Evolutionary conservation across 2,329 filamentous ascomycete species (phyloP).

Genomic region (Amauroascus niger): DNA sequence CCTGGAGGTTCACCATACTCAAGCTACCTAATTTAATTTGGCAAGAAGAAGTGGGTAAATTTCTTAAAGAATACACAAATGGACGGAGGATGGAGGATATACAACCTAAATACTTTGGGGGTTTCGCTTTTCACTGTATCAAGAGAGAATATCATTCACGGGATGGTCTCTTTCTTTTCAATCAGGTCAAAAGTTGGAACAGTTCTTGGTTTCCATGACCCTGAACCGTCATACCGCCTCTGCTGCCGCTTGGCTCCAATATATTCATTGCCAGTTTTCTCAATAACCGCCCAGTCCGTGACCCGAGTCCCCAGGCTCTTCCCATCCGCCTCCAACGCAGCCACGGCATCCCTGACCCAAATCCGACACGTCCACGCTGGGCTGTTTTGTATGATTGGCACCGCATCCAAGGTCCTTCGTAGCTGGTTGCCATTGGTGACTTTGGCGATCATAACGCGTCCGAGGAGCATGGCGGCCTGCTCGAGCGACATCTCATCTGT

Average conservation of each 20-base stretch:
- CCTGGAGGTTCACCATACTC: no score
- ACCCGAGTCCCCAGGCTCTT: slow-evolving; percentile 30
- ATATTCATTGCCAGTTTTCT: no score
- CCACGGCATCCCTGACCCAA: slow-evolving; percentile 34
- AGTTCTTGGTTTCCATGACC: no score
- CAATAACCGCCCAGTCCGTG: slow-evolving; percentile 32
- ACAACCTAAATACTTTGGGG: slow-evolving; percentile 33
- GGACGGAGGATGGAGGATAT: slow-evolving; percentile 36
- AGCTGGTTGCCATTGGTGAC: slow-evolving; percentile 29
- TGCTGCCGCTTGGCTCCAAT: no score
- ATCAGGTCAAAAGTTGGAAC: no score
- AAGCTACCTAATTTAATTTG: no score
- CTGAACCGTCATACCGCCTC: no score
- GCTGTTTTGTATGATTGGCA: slow-evolving; percentile 29
- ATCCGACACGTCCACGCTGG: slow-evolving; percentile 34
- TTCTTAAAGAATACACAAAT: slow-evolving; percentile 31
- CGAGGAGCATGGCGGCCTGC: slow-evolving; percentile 27
- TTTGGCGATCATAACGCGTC: slow-evolving; percentile 35
- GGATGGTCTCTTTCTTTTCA: no score
- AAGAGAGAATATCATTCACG: no score
- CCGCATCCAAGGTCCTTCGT: slow-evolving; percentile 24
- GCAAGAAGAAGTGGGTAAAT: slow-evolving; percentile 27
- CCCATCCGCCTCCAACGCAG: slow-evolving; percentile 28
- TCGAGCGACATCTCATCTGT: slow-evolving; percentile 3
- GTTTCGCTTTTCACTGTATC: no score